phyloP scores from a whole-genome alignment of 2,329 filamentous ascomycete species.

The Fusarium staphyleae region DNA sequence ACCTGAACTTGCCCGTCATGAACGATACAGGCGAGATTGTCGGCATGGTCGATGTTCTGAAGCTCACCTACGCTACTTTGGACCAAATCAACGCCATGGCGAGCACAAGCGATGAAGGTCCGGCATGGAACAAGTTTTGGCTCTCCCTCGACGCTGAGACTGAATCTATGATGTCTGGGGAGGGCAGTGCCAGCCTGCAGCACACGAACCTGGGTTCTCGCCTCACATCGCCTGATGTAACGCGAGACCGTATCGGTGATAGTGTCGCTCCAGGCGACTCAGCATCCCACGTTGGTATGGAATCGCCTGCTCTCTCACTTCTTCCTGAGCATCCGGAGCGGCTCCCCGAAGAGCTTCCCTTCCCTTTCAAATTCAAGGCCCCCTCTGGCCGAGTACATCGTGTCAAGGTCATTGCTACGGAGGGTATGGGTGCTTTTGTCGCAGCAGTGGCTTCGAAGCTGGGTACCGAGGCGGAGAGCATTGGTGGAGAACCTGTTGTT shows the following conservation, averaged over 20 bases:
- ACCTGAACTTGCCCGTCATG: slow-evolving; percentile 98
- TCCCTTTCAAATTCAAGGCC: slow-evolving; percentile 99
- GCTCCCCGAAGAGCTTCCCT: slow-evolving; percentile 74
- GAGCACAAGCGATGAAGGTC: slow-evolving; percentile 86
- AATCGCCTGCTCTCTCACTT: slow-evolving; percentile 75
- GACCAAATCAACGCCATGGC: slow-evolving; percentile 98
- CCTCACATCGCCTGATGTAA: slow-evolving; percentile 80
- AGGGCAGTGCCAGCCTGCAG: slow-evolving; percentile 76
- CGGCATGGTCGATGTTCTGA: slow-evolving; percentile 98
- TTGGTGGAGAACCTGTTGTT: slow-evolving; percentile 81
- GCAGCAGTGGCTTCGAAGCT: slow-evolving; percentile 82
- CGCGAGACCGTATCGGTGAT: slow-evolving; percentile 75
- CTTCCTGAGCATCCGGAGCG: slow-evolving; percentile 61
- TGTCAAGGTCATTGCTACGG: slow-evolving; percentile 80
- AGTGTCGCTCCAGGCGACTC: slow-evolving; percentile 94
- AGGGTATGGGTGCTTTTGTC: slow-evolving; percentile 83
- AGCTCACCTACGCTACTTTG: slow-evolving; percentile 95
- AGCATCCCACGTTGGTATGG: slow-evolving; percentile 86
- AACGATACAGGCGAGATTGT: slow-evolving; percentile 97
- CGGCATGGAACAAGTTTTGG: slow-evolving; percentile 99
- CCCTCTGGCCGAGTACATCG: slow-evolving; percentile 94
- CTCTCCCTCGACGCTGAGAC: slow-evolving; percentile 93
- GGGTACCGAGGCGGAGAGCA: slow-evolving; percentile 78
- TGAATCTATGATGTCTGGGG: slow-evolving; percentile 94
- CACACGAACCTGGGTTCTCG: slow-evolving; percentile 71